Evolutionary conservation across 2,329 filamentous ascomycete species (phyloP).

Genomic region (Rutstroemia sp.): DNA sequence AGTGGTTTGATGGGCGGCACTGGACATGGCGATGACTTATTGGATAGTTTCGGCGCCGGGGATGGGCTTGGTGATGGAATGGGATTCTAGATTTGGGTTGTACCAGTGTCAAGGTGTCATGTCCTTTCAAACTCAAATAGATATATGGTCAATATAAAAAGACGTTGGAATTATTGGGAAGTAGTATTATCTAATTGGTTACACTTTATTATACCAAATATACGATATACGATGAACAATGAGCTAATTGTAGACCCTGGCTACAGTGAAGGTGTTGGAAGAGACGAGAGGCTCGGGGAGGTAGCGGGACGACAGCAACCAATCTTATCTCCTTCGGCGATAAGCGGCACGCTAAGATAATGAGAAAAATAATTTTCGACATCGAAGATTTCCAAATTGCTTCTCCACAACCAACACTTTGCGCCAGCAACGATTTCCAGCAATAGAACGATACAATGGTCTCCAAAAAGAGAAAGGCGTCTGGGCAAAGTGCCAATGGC

Average conservation of each 20-base stretch:
- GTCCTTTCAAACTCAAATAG: too few relatives aligned
- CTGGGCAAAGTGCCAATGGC: not conserved
- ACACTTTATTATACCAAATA: too few relatives aligned
- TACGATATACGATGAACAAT: too few relatives aligned
- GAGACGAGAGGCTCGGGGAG: not conserved
- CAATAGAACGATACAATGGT: constrained; percentile 2
- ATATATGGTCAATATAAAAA: not conserved
- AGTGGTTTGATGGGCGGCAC: constrained; percentile 14
- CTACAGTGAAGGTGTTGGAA: not conserved
- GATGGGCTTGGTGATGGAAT: constrained; percentile 17
- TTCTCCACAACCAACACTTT: not conserved
- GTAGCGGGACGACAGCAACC: too few relatives aligned
- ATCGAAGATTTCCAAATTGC: not conserved
- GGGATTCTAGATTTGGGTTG: constrained; percentile 13
- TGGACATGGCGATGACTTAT: constrained; percentile 9
- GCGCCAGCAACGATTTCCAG: not conserved
- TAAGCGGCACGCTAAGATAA: constrained; percentile 9
- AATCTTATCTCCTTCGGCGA: not conserved
- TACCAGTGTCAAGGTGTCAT: not conserved
- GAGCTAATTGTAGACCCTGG: too few relatives aligned
- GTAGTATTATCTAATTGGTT: not conserved
- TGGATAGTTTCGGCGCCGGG: constrained; percentile 14
- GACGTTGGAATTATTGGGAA: not conserved
- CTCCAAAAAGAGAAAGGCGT: constrained; percentile 10
- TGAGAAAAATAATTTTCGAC: constrained; percentile 11